A percentile compares a stretch with the other conserved stretches of the same genome.
Evolutionary conservation across 148 eudicot species (phyloP).

Genomic region (Polygonum aviculare): DNA sequence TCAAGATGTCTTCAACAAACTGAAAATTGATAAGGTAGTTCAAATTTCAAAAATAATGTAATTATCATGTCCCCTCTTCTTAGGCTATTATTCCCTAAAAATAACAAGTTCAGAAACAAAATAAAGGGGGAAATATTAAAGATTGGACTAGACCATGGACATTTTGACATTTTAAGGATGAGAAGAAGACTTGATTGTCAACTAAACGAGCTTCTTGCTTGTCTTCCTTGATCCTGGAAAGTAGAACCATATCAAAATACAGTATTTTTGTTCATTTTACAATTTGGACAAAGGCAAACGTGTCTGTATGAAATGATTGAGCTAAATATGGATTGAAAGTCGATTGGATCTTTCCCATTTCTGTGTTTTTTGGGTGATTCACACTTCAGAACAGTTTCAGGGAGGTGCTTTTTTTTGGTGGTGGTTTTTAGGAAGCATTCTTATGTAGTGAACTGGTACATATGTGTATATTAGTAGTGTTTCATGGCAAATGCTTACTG

Average conservation of each 20-base stretch:
- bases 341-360: background rate
- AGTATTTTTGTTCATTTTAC: background rate
- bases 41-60: background rate
- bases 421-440: background rate
- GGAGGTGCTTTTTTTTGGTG: background rate
- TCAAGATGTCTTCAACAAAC: conserved; percentile 86
- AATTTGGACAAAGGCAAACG: background rate
- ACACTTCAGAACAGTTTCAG: background rate
- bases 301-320: background rate
- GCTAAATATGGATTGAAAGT: background rate
- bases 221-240: background rate
- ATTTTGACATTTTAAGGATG: background rate
- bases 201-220: background rate
- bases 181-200: background rate
- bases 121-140: background rate
- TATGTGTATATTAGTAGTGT: background rate
- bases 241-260: background rate
- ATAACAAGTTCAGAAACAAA: background rate
- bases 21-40: conserved; percentile 76
- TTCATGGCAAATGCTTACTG: background rate
- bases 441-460: background rate
- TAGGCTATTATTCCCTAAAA: background rate
- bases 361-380: background rate
- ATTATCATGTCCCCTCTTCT: background rate
- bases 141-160: background rate